phyloP scores from a whole-genome alignment of 2,329 filamentous ascomycete genomes.

The Hirsutella minnesotensis region DNA sequence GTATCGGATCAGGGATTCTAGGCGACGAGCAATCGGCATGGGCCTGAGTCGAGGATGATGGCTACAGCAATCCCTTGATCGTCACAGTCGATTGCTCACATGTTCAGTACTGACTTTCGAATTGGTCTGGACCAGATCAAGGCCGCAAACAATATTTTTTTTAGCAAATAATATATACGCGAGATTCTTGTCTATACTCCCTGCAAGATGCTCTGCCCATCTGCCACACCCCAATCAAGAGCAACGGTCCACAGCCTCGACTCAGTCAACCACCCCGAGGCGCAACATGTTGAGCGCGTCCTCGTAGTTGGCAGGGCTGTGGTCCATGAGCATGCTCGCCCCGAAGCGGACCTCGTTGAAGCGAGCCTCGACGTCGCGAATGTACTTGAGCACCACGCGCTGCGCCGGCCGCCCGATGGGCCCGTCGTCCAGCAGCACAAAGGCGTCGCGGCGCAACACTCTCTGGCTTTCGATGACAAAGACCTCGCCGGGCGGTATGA shows the following conservation, averaged over 20 bases:
- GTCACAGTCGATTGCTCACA: too few relatives aligned
- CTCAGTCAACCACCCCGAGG: slow-evolving; percentile 29
- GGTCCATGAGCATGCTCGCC: slow-evolving; percentile 63
- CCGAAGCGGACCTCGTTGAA: slow-evolving; percentile 64
- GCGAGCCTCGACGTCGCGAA: slow-evolving; percentile 56
- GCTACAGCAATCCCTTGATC: too few relatives aligned
- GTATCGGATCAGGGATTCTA: too few relatives aligned
- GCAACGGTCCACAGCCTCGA: not conserved
- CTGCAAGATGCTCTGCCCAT: too few relatives aligned
- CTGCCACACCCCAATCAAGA: too few relatives aligned
- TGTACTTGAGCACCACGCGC: slow-evolving; percentile 56
- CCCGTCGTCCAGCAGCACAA: slow-evolving; percentile 33
- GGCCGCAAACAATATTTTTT: too few relatives aligned
- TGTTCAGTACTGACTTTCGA: too few relatives aligned
- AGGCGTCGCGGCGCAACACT: slow-evolving; percentile 56
- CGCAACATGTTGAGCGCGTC: slow-evolving; percentile 50
- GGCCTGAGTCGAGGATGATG: too few relatives aligned
- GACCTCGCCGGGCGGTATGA: slow-evolving; percentile 66
- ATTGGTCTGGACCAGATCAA: too few relatives aligned
- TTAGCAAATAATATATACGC: too few relatives aligned
- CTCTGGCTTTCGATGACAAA: slow-evolving; percentile 59
- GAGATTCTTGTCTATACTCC: too few relatives aligned
- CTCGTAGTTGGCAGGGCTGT: slow-evolving; percentile 65
- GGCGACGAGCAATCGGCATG: too few relatives aligned
- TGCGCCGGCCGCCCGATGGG: slow-evolving; percentile 54